Evolutionary conservation across 1,284 basidiomycete genomes (phyloP), one percentile per base, ranked within the genome.

Genomic region (Ceratobasidium sp.): DNA sequence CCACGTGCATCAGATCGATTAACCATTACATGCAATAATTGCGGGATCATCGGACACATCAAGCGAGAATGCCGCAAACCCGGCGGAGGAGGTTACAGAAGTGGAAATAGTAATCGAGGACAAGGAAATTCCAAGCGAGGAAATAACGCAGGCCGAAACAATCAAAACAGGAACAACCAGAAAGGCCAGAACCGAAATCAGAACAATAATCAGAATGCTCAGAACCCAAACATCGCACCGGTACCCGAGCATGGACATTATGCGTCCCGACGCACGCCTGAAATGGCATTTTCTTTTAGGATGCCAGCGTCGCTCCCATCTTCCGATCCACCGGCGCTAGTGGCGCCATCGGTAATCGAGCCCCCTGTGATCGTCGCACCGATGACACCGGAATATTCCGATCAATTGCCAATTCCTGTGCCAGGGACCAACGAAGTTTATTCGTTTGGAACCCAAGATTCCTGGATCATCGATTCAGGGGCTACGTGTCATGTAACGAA

Each of bases 401-500:
- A 57, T 6, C 30, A 57, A 6, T n/a, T 32, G n/a, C 35, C 54
- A 35, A 32, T 32, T 16, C 30, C 54, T 35, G 35, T 57, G 3
- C 54, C 54, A 16, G n/a, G 35, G 28, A 23, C 9, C 14, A n/a
- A n/a, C 41, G 35, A 14, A 43, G 28, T 32, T 26, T 61, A 43
- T 61, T 14, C 35, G 3, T 61, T 43, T 61, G 58, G 7, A 11
- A 18, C 23, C 5, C n/a, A 62, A 9, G 26, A 62, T n/a, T 5
- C 41, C 9, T 62, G 41, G 59, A 62, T 62, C 28, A 18, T 62
- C 2, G 59, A 62, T 30, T 43, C 38, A 16, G 43, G 43, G 1
- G 59, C 59, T 28, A 26, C 35, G 13, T 62, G 59, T 18, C 59
- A 62, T 47, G 43, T 62, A 14, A 47, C 59, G 6, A 62, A 62